These are phyloP conservation scores for Senecio squalidus DNA, from an alignment of 140 eudicot species.

Conservation along the genomic window DNA sequence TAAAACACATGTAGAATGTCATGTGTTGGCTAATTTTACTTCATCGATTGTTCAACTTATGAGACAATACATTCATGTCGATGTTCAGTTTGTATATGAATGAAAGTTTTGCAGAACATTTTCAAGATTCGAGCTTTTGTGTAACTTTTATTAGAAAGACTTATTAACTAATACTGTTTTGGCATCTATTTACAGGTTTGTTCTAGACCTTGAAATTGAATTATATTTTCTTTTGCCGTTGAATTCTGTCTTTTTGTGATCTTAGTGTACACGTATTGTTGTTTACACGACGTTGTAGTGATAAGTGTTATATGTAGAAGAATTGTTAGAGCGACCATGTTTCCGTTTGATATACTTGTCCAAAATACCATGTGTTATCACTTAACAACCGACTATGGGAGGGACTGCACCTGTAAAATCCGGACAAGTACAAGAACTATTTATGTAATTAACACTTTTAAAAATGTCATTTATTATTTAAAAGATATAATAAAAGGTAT, in stretches of 20 bases:
- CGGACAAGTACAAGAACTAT: no score
- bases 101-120: conserved; percentile 18
- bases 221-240: background rate
- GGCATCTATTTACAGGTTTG: conserved; percentile 12
- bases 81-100: conserved; percentile 67
- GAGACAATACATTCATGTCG: conserved; percentile 61
- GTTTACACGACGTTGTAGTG: background rate
- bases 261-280: background rate
- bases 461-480: no score
- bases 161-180: conserved; percentile 6
- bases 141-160: background rate
- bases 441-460: no score
- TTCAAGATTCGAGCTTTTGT: conserved; percentile 8
- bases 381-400: no score
- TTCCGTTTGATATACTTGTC: no score
- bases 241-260: background rate
- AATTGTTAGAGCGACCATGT: no score
- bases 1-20: conserved; percentile 59
- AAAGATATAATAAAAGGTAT: no score
- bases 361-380: no score
- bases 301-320: no score
- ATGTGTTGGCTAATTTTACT: conserved; percentile 65
- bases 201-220: background rate
- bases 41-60: conserved; percentile 60
- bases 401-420: no score